These are phyloP conservation scores for Plenodomus tracheiphilus DNA, from an alignment of 2,329 filamentous ascomycete genomes.

Conservation along the genomic window DNA sequence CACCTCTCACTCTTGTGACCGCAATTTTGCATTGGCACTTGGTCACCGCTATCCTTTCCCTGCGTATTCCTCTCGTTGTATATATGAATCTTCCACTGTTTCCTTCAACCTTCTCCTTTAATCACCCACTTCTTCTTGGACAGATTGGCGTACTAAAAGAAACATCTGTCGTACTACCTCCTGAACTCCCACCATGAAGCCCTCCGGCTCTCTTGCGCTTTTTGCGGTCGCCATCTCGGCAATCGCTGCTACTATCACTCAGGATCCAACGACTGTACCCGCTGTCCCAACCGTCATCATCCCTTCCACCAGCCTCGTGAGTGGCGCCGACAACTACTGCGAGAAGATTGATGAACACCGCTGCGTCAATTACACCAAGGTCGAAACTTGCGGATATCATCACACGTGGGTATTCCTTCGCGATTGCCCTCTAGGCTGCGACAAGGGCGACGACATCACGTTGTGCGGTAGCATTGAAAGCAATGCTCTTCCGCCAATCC, in stretches of 20 bases:
- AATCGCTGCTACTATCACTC: not conserved
- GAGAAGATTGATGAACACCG: not conserved
- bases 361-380: not conserved
- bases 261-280: not conserved
- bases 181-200: too few species aligned
- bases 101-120: too few species aligned
- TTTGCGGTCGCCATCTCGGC: not conserved
- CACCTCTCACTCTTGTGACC: not conserved
- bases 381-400: not conserved
- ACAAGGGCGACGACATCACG: not conserved
- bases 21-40: not conserved
- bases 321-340: not conserved
- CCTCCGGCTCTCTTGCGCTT: not conserved
- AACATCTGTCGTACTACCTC: too few species aligned
- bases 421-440: not conserved
- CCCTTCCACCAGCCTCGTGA: not conserved
- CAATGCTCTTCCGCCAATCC: not conserved
- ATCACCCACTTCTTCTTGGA: too few species aligned
- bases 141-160: too few species aligned
- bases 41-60: not conserved
- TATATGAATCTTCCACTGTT: not conserved
- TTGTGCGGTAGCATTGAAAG: not conserved
- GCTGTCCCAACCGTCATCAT: not conserved
- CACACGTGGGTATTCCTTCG: not conserved
- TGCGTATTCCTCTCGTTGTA: not conserved